Conservation (phyloP, 768 basidiomycete genomes). For the Boletus rubescentipes region DNA sequence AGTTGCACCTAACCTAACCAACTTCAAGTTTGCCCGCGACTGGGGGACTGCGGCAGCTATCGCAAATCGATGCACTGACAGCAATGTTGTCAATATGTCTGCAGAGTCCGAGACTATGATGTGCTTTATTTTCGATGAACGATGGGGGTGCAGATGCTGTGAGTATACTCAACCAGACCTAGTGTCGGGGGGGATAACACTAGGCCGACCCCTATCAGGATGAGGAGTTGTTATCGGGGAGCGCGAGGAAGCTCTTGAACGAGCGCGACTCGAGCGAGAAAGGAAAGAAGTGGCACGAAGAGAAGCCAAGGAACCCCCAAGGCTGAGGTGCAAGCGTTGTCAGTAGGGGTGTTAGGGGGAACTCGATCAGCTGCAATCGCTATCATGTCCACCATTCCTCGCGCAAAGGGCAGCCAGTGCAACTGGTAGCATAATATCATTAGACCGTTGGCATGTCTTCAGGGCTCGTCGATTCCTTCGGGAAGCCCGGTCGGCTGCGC, state of each 20-base stretch:
- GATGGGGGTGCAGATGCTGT: constrained; percentile 78
- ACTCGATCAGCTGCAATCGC: constrained; percentile 60
- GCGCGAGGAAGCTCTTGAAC: constrained; percentile 30
- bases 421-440: constrained; percentile 17
- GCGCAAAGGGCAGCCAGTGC: constrained; percentile 28
- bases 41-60: constrained; percentile 64
- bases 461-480: background rate
- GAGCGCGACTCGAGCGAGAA: constrained; percentile 35
- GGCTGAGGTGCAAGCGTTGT: constrained; percentile 45
- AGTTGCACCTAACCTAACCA: background rate
- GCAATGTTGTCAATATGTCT: constrained; percentile 70
- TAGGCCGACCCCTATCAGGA: constrained; percentile 44
- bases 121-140: constrained; percentile 72
- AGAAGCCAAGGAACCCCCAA: constrained; percentile 41
- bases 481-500: background rate
- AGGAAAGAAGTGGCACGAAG: constrained; percentile 35
- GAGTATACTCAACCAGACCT: constrained; percentile 25
- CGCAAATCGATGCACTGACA: constrained; percentile 69
- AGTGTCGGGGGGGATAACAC: too few species aligned
- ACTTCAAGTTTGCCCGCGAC: constrained; percentile 42
- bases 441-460: background rate
- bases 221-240: constrained; percentile 52
- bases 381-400: constrained; percentile 20
- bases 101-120: constrained; percentile 68
- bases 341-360: constrained; percentile 66